phyloP scores from a whole-genome alignment of 208 protist genomes.

The Naegleria gruberi region DNA sequence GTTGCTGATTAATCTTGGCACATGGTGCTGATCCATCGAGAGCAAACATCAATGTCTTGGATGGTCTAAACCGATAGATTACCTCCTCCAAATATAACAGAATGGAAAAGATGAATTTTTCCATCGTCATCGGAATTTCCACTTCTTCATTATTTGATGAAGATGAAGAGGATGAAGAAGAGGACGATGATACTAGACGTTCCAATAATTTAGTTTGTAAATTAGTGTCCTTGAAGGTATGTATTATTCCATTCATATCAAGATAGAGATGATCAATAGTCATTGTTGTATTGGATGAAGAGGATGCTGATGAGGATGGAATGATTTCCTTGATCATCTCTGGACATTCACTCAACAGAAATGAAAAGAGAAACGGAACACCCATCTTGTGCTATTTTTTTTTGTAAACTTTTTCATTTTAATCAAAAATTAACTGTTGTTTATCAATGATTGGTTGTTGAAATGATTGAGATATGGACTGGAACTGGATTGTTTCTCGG shows the following conservation, averaged over 20 bases:
- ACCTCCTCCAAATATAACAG: slow-evolving; percentile 66
- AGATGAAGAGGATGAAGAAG: too few relatives aligned
- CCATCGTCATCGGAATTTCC: not conserved
- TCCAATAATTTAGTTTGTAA: slow-evolving; percentile 43
- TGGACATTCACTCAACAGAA: not conserved
- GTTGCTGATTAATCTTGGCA: slow-evolving; percentile 98
- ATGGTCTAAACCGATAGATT: slow-evolving; percentile 74
- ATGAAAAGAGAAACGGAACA: not conserved
- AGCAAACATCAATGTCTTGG: slow-evolving; percentile 88
- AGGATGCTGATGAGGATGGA: not conserved
- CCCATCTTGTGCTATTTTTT: not conserved
- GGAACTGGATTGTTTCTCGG: too few relatives aligned
- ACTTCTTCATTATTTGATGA: not conserved
- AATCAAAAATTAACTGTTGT: too few relatives aligned
- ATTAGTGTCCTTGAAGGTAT: slow-evolving; percentile 55
- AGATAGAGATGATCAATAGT: slow-evolving; percentile 85
- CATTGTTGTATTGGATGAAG: not conserved
- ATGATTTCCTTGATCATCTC: not conserved
- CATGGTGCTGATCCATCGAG: slow-evolving; percentile 92
- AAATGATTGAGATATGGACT: too few relatives aligned
- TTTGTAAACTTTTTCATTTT: too few relatives aligned
- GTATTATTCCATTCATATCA: slow-evolving; percentile 92
- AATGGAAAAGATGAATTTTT: slow-evolving; percentile 51
- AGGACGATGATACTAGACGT: slow-evolving; percentile 27
- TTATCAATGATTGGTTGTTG: too few relatives aligned